phyloP scores from a whole-genome alignment of 1,284 basidiomycete species.

The Rhodotorula sp. region DNA sequence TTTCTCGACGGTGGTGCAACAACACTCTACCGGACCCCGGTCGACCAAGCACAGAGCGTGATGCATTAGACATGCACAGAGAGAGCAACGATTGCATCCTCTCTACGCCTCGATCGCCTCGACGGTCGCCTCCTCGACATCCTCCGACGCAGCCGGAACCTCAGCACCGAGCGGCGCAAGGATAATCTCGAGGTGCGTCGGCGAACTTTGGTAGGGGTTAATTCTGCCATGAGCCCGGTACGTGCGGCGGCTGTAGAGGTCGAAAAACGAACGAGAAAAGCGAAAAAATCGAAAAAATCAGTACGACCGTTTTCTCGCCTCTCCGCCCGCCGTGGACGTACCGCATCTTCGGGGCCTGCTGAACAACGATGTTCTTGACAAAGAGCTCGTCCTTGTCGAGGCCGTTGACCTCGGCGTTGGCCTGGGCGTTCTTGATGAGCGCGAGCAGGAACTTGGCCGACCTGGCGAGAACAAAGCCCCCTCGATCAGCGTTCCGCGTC shows the following conservation, averaged over 20 bases:
- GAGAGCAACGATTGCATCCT: neutral
- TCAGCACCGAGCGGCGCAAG: conserved; percentile 72
- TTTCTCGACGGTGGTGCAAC: too few species aligned
- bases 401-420: conserved; percentile 98
- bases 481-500: neutral
- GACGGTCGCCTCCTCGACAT: neutral
- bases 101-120: conserved; percentile 23
- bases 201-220: conserved; percentile 66
- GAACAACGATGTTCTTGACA: conserved; percentile 97
- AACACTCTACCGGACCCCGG: too few species aligned
- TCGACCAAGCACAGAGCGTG: too few species aligned
- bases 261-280: neutral
- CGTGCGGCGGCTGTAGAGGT: conserved; percentile 68
- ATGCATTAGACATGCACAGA: neutral
- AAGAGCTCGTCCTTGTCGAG: conserved; percentile 84
- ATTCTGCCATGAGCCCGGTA: conserved; percentile 75
- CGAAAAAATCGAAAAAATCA: neutral
- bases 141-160: conserved; percentile 75
- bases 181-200: conserved; percentile 94
- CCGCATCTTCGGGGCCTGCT: conserved; percentile 99
- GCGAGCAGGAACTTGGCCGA: conserved; percentile 85
- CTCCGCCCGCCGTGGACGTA: neutral
- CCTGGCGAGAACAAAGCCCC: conserved; percentile 4
- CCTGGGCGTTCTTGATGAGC: conserved; percentile 97
- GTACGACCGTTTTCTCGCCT: too few species aligned